These are phyloP conservation scores for Saccharomycopsis babjevae DNA, from an alignment of 805 yeast species.

Conservation along the genomic window DNA sequence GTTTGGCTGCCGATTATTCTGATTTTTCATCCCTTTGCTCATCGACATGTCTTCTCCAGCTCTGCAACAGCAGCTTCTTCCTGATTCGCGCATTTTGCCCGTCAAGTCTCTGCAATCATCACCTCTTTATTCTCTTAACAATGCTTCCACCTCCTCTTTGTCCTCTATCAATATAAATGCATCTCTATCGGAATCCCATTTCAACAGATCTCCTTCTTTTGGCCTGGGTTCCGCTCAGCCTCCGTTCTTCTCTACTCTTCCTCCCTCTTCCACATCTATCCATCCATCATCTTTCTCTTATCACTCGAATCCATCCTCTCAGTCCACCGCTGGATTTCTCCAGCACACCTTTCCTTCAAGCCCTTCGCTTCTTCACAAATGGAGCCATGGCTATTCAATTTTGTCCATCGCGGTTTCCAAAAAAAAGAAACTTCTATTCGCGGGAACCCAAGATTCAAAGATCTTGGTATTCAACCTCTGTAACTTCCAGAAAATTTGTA, in stretches of 20 bases:
- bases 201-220: background rate
- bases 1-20: no score
- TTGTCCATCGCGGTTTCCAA: conserved; percentile 63
- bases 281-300: background rate
- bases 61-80: background rate
- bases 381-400: conserved; percentile 68
- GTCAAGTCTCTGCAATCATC: background rate
- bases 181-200: background rate
- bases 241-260: background rate
- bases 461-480: conserved; percentile 60
- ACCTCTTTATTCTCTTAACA: conserved; percentile 7
- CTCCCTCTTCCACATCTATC: background rate
- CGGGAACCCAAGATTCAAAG: conserved; percentile 85
- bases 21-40: no score
- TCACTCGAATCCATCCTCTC: background rate
- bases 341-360: background rate
- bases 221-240: background rate
- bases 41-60: background rate
- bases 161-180: conserved; percentile 13
- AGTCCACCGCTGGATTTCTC: background rate
- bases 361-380: conserved; percentile 48
- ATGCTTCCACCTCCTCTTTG: conserved; percentile 5
- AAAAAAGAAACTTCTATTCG: conserved; percentile 48
- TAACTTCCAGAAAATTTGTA: conserved; percentile 45
- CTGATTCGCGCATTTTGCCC: background rate